Conservation (phyloP, 2,329 filamentous ascomycete species). For the Cylindrodendrum hubeiense region DNA sequence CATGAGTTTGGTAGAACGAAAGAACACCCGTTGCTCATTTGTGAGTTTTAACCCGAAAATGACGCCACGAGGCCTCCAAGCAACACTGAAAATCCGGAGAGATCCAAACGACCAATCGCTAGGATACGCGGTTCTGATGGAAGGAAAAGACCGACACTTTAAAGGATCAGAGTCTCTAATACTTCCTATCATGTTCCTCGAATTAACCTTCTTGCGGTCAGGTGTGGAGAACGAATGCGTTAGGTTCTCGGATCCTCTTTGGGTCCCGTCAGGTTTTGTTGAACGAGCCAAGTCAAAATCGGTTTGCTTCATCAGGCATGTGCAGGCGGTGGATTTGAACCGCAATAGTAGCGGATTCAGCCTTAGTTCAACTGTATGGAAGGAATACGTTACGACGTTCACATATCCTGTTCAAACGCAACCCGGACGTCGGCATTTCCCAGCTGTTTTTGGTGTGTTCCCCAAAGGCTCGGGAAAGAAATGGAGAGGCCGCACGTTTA, state of each 20-base stretch:
- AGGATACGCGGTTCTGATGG: constrained; percentile 8
- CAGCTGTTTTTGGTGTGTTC: constrained; percentile 4
- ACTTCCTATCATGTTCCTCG: constrained; percentile 11
- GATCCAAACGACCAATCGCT: constrained; percentile 8
- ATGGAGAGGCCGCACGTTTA: neutral
- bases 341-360: constrained; percentile 4
- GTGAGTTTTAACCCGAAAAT: constrained; percentile 5
- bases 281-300: neutral
- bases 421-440: constrained; percentile 11
- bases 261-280: constrained; percentile 8
- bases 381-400: constrained; percentile 9
- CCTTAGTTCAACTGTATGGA: constrained; percentile 8
- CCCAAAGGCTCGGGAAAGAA: neutral
- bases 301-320: constrained; percentile 14
- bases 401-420: constrained; percentile 17
- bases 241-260: constrained; percentile 19
- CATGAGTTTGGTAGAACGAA: constrained; percentile 1
- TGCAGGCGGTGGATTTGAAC: constrained; percentile 15
- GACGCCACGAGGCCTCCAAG: constrained; percentile 11
- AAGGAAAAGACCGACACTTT: neutral
- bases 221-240: constrained; percentile 11
- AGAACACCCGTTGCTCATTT: neutral
- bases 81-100: constrained; percentile 6
- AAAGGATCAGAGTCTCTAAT: neutral
- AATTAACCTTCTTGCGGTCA: constrained; percentile 7